Conservation (phyloP, 1,284 basidiomycete species). For the Phylloporus gajari region DNA sequence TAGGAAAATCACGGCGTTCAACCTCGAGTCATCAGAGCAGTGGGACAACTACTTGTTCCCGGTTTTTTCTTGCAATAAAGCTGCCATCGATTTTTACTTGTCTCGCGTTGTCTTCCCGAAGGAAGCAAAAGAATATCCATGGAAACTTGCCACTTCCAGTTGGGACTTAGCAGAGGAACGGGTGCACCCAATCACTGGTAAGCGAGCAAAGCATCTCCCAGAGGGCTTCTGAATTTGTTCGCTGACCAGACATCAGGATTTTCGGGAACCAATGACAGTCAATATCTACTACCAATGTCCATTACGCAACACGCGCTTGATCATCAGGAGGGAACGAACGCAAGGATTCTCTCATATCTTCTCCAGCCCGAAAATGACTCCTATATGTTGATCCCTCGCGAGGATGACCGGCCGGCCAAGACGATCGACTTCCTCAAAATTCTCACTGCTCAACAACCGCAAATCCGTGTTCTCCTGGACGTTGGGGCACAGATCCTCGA, state of each 20-base stretch:
- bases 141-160: conserved; percentile 56
- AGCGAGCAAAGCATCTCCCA: not conserved
- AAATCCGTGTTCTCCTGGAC: conserved; percentile 28
- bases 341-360: conserved; percentile 56
- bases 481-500: conserved; percentile 69
- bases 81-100: conserved; percentile 59
- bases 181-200: conserved; percentile 17
- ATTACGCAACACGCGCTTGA: conserved; percentile 24
- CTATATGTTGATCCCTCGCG: conserved; percentile 39
- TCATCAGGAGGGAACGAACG: conserved; percentile 30
- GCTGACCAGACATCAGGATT: conserved; percentile 18
- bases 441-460: not conserved
- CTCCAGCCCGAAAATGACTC: conserved; percentile 55
- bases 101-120: conserved; percentile 31
- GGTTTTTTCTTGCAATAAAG: conserved; percentile 49
- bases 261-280: conserved; percentile 31
- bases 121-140: conserved; percentile 54
- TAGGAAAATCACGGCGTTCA: conserved; percentile 47
- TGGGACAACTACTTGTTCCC: conserved; percentile 44
- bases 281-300: conserved; percentile 18
- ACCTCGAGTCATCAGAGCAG: conserved; percentile 51
- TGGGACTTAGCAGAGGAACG: conserved; percentile 59
- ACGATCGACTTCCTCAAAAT: not conserved
- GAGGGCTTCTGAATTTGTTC: too few relatives aligned
- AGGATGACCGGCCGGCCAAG: not conserved